Conservation (phyloP, 2,329 filamentous ascomycete species). For the Colletotrichum phormii region DNA sequence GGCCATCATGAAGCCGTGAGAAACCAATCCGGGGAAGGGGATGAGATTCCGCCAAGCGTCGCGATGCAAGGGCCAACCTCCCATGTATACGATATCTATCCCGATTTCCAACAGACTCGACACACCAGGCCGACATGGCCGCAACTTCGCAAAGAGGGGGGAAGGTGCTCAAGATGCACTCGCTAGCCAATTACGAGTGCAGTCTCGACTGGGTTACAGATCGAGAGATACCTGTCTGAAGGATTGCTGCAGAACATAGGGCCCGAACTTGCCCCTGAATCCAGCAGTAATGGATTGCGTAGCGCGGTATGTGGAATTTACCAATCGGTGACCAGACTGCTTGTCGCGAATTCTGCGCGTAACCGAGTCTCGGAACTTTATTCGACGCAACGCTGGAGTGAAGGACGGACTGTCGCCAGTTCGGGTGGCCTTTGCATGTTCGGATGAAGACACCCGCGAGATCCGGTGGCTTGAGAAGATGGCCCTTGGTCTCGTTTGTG, state of each 20-base stretch:
- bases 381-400: neutral
- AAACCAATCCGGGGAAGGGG: constrained; percentile 7
- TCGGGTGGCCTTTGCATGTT: neutral
- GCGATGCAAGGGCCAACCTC: neutral
- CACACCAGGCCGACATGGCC: neutral
- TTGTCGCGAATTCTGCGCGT: neutral
- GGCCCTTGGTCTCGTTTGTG: too few relatives aligned
- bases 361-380: neutral
- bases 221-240: neutral
- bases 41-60: neutral
- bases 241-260: neutral
- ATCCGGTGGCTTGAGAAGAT: too few relatives aligned
- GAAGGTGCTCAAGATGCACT: neutral
- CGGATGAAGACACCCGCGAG: neutral
- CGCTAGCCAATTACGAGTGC: neutral
- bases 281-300: neutral
- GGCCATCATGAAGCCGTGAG: neutral
- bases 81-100: neutral
- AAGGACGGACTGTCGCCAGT: neutral
- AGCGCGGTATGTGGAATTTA: neutral
- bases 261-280: constrained; percentile 9
- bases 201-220: constrained; percentile 9
- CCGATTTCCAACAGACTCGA: neutral
- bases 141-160: neutral
- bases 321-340: neutral